Evolutionary conservation across 225 moss, liverwort and hornwort species (phyloP), one percentile per base, ranked within the genome.

Genomic region (Marchantia paleacea): DNA sequence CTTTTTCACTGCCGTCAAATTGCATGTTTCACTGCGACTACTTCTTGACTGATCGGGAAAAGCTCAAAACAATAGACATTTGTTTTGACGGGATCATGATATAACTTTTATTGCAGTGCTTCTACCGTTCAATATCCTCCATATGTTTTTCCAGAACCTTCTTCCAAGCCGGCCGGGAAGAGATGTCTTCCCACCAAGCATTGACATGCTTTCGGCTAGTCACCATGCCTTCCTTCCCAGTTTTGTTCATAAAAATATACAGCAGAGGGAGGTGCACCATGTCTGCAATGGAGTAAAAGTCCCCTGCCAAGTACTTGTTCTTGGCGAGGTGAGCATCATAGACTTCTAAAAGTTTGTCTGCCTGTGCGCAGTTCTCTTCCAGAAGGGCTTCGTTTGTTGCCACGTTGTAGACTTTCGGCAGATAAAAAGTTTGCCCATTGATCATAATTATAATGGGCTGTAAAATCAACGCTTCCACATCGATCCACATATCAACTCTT

Each of bases 281-380:
- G 30, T 86, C 86, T 50, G 86, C 86, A 8, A 86, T 14, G 58
- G 69, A 51, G 61, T 61, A 78, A 69, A 73, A 70, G 19, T 83
- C 78, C 1, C 82, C 82, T 18, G 78, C 82, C 72, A 83, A 53
- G 72, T 83, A 83, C 78, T 83, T 83, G 61, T 13, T 78, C 60
- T 70, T 83, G 47, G 78, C 49, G 12, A 83, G 82, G 12, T 83
- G 82, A 9, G 69, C 78, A 11, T 83, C 82, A 49, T 83, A 83
- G n/a, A 83, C 69, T 7, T 73, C 73, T 25, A 83, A 50, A 18
- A 72, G 12, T 52, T 72, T 64, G 25, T 57, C 68, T 19, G 78
- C 14, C 22, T 83, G 70, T 5, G 25, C 29, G 18, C 72, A 0
- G n/a, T 72, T 63, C 10, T 69, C 71, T 15, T 52, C 62, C 4